Evolutionary conservation across 2,329 filamentous ascomycete genomes (phyloP).

Genomic region (Drechslerella dactyloides): DNA sequence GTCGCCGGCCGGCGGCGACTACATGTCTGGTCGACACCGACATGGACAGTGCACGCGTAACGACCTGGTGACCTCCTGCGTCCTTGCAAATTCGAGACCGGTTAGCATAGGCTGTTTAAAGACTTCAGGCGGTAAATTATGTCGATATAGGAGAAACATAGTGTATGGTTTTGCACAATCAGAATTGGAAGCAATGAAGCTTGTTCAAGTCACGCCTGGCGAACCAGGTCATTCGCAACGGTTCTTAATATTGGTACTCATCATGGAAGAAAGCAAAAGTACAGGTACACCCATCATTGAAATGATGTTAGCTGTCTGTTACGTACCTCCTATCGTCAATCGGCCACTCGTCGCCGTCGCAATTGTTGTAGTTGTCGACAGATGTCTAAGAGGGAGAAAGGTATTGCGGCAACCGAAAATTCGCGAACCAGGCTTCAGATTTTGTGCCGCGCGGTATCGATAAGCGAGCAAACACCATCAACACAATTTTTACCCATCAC

Average conservation of each 20-base stretch:
- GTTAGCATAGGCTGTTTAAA: not conserved
- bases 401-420: slow-evolving; percentile 1
- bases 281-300: not conserved
- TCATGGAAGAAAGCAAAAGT: slow-evolving; percentile 56
- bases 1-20: slow-evolving; percentile 24
- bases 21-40: slow-evolving; percentile 27
- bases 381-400: not conserved
- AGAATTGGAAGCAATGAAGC: slow-evolving; percentile 59
- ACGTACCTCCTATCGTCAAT: slow-evolving; percentile 30
- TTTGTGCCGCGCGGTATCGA: slow-evolving; percentile 29
- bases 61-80: not conserved
- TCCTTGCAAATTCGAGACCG: not conserved
- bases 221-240: slow-evolving; percentile 70
- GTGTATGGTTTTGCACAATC: slow-evolving; percentile 52
- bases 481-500: too few species aligned
- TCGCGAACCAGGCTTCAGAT: slow-evolving; percentile 21
- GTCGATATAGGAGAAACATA: not conserved
- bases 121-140: not conserved
- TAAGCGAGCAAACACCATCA: slow-evolving; percentile 13
- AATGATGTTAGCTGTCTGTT: not conserved
- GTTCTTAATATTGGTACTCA: slow-evolving; percentile 65
- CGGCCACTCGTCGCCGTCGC: not conserved
- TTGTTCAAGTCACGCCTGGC: slow-evolving; percentile 47
- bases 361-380: not conserved
- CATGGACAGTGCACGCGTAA: slow-evolving; percentile 10